Conservation (phyloP, 2,329 filamentous ascomycete genomes). For the Trichoderma cornu-damae region DNA sequence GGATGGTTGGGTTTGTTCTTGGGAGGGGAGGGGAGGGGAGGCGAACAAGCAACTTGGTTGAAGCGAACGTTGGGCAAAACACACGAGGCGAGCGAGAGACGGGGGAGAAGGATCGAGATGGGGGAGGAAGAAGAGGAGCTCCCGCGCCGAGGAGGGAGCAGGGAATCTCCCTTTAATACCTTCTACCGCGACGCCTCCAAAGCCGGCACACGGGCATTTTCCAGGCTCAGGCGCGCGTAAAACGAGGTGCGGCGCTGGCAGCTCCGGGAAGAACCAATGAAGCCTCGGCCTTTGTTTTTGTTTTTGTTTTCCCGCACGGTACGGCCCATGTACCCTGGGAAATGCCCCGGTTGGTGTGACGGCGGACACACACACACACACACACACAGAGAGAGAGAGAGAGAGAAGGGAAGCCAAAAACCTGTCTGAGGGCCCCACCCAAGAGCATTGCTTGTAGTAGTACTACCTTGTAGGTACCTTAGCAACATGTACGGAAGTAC, state of each 20-base stretch:
- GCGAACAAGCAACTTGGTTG: conserved; percentile 21
- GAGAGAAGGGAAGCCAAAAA: not conserved
- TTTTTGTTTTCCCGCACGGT: conserved; percentile 12
- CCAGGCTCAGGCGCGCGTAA: conserved; percentile 5
- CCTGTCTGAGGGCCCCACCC: conserved; percentile 9
- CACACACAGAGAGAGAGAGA: too few relatives aligned
- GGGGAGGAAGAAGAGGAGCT: not conserved
- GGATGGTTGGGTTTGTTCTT: conserved; percentile 19
- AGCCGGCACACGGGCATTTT: not conserved
- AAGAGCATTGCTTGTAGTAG: not conserved
- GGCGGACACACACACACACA: too few relatives aligned
- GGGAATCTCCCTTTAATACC: conserved; percentile 17
- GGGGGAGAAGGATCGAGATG: not conserved
- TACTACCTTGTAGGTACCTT: too few relatives aligned
- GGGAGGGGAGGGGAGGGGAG: not conserved
- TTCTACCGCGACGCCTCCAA: not conserved
- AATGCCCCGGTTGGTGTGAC: not conserved
- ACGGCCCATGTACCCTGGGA: conserved; percentile 7
- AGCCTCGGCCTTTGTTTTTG: not conserved
- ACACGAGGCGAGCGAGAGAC: conserved; percentile 19
- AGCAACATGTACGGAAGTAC: too few relatives aligned
- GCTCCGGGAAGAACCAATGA: not conserved
- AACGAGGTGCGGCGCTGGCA: not conserved
- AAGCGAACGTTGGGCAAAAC: conserved; percentile 16
- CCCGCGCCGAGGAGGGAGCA: not conserved